Evolutionary conservation across 2,329 filamentous ascomycete genomes (phyloP).

Genomic region (Nectriaceae sp.): DNA sequence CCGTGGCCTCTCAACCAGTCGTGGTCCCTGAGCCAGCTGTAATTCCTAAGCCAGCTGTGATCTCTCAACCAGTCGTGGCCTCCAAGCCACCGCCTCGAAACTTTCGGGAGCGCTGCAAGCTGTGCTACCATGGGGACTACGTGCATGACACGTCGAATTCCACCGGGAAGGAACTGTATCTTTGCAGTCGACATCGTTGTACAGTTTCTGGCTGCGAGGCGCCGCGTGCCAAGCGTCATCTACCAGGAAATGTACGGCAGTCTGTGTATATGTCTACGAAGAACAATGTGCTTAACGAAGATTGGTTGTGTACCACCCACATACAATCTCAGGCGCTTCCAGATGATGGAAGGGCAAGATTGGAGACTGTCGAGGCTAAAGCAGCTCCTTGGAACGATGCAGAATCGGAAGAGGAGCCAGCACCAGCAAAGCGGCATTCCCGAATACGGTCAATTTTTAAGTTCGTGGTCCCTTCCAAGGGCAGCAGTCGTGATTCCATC

Average conservation of each 20-base stretch:
- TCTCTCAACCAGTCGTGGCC: too few relatives aligned
- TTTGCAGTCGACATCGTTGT: constrained; percentile 7
- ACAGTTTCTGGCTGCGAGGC: background rate
- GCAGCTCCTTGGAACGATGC: background rate
- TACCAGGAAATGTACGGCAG: background rate
- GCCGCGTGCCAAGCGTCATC: background rate
- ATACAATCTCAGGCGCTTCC: background rate
- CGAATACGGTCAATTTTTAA: constrained; percentile 7
- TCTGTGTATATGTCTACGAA: too few relatives aligned
- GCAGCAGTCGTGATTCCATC: too few relatives aligned
- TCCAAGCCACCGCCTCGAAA: too few relatives aligned
- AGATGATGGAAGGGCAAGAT: too few relatives aligned
- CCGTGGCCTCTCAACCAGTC: too few relatives aligned
- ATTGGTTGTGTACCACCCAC: constrained; percentile 6
- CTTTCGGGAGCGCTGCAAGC: too few relatives aligned
- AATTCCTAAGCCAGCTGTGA: too few relatives aligned
- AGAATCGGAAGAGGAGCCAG: background rate
- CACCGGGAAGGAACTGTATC: background rate
- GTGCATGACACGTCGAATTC: too few relatives aligned
- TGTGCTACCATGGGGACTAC: too few relatives aligned
- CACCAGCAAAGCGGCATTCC: constrained; percentile 6
- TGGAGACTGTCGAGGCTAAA: too few relatives aligned
- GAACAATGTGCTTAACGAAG: background rate
- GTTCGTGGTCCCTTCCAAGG: background rate
- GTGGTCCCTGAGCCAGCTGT: too few relatives aligned